Evolutionary conservation across 2,329 filamentous ascomycete genomes (phyloP).

Genomic region (Hypoxylon sp.): DNA sequence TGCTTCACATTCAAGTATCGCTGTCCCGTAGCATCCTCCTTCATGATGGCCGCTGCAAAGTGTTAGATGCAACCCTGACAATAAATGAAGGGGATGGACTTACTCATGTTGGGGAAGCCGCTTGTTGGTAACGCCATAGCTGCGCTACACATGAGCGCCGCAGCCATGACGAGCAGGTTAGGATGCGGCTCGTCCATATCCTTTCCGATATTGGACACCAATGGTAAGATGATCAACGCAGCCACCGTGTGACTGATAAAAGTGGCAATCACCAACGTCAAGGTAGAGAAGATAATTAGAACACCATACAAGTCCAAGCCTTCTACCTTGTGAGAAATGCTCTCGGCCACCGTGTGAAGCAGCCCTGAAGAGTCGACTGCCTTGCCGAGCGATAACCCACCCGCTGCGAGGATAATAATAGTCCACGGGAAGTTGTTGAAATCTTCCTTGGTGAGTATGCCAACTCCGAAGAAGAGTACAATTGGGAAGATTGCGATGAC

Average conservation of each 20-base stretch:
- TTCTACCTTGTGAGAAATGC: slow-evolving; percentile 78
- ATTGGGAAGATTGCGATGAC: slow-evolving; percentile 97
- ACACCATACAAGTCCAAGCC: slow-evolving; percentile 86
- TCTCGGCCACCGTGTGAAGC: slow-evolving; percentile 82
- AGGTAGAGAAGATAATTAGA: slow-evolving; percentile 80
- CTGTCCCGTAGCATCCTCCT: slow-evolving; percentile 93
- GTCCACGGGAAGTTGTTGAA: slow-evolving; percentile 99
- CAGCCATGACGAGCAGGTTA: slow-evolving; percentile 93
- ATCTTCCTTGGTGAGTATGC: slow-evolving; percentile 96
- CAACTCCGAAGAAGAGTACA: slow-evolving; percentile 94
- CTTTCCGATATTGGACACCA: slow-evolving; percentile 86
- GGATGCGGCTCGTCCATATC: slow-evolving; percentile 90
- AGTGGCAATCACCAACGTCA: slow-evolving; percentile 93
- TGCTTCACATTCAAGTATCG: slow-evolving; percentile 92
- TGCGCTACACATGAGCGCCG: slow-evolving; percentile 95
- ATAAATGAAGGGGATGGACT: slow-evolving; percentile 55
- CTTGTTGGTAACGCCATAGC: slow-evolving; percentile 96
- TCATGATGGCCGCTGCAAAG: slow-evolving; percentile 84
- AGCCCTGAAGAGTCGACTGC: slow-evolving; percentile 93
- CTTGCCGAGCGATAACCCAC: slow-evolving; percentile 90
- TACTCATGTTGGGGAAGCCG: slow-evolving; percentile 99
- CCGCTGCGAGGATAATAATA: slow-evolving; percentile 97
- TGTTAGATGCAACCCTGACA: slow-evolving; percentile 23
- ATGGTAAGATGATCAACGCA: slow-evolving; percentile 89
- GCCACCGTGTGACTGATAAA: slow-evolving; percentile 99